Percentiles rank a stretch among this genome's conserved stretches.
Evolutionary conservation across 805 yeast species (phyloP).

Genomic region (Zygosaccharomyces rouxii): DNA sequence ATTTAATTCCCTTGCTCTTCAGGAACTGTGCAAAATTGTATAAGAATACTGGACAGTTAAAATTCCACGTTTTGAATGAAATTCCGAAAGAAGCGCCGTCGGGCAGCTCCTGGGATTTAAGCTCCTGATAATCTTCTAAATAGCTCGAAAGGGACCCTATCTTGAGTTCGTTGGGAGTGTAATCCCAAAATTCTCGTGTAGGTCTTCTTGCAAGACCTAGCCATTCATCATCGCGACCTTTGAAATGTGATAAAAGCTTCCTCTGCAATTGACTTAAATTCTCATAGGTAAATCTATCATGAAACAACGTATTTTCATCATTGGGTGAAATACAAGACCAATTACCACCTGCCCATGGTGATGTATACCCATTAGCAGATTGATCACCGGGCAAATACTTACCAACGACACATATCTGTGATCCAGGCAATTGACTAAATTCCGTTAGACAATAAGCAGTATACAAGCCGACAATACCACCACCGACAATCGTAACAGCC

Average conservation of each 20-base stretch:
- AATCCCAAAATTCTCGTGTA: constrained; percentile 60
- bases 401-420: constrained; percentile 54
- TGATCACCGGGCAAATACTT: constrained; percentile 75
- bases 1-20: constrained; percentile 45
- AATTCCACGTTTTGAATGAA: constrained; percentile 55
- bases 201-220: constrained; percentile 53
- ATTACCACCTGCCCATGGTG: constrained; percentile 77
- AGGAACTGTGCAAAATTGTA: constrained; percentile 44
- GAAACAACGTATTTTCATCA: constrained; percentile 46
- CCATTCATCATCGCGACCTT: constrained; percentile 24
- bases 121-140: constrained; percentile 42
- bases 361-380: constrained; percentile 58
- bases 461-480: constrained; percentile 66
- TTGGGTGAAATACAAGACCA: constrained; percentile 58
- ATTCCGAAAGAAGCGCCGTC: constrained; percentile 54
- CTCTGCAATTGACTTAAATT: constrained; percentile 42
- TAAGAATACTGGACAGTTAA: constrained; percentile 65
- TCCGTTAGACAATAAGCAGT: constrained; percentile 50
- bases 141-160: constrained; percentile 46
- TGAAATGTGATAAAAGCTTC: constrained; percentile 45
- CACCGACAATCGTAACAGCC: constrained; percentile 38
- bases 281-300: constrained; percentile 55
- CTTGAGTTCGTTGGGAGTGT: constrained; percentile 43
- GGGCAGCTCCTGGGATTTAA: constrained; percentile 43
- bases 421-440: constrained; percentile 37